Conservation (phyloP, 306 rosid genomes). For the Astragalus glycyphyllos region DNA sequence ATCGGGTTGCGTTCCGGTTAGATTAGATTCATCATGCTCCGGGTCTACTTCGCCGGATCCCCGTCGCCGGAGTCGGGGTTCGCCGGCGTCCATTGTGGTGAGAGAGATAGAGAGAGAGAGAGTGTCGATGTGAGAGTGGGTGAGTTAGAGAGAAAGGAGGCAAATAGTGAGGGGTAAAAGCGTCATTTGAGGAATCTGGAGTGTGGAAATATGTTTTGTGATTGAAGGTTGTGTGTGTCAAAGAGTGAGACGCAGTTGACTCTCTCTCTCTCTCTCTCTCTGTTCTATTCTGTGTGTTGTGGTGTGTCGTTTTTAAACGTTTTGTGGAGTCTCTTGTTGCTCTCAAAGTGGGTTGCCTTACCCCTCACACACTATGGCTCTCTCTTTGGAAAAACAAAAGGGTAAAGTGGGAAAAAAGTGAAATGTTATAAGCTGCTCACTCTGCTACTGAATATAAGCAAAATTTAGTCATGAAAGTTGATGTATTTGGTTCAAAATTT, state of each 20-base stretch:
- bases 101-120: not conserved
- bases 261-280: slow-evolving; percentile 49
- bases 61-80: slow-evolving; percentile 35
- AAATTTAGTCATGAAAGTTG: no score
- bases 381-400: no score
- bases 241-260: slow-evolving; percentile 57
- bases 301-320: no score
- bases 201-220: not conserved
- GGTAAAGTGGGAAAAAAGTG: no score
- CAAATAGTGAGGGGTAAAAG: slow-evolving; percentile 52
- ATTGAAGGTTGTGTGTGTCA: slow-evolving; percentile 9
- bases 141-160: slow-evolving; percentile 23
- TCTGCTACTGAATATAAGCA: no score
- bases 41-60: not conserved
- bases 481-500: no score
- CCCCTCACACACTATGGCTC: no score
- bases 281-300: no score
- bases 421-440: no score
- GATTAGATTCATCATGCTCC: slow-evolving; percentile 50
- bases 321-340: slow-evolving; percentile 36
- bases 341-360: no score
- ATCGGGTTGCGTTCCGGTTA: slow-evolving; percentile 17
- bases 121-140: not conserved
- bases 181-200: slow-evolving; percentile 46
- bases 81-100: slow-evolving; percentile 54